These are phyloP conservation scores for Naganishia kalamii DNA, from an alignment of 768 basidiomycete species.

Conservation along the genomic window DNA sequence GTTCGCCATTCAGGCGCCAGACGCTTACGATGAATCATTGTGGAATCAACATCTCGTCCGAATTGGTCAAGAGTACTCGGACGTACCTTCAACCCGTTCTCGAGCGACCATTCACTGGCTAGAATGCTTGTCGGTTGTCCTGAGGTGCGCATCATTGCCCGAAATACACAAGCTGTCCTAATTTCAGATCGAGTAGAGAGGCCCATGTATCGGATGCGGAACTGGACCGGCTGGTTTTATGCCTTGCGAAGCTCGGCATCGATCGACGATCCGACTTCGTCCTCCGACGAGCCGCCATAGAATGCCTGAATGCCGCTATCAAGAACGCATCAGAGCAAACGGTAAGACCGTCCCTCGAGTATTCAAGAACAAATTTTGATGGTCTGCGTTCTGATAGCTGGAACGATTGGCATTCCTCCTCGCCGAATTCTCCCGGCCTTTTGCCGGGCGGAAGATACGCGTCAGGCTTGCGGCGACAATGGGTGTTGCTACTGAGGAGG, in stretches of 20 bases:
- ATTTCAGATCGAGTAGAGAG: background rate
- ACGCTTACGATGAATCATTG: background rate
- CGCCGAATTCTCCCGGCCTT: background rate
- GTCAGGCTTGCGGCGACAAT: background rate
- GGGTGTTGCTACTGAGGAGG: background rate
- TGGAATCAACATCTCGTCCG: background rate
- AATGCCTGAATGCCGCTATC: background rate
- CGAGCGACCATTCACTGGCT: background rate
- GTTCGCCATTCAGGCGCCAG: background rate
- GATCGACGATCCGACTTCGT: conserved; percentile 1
- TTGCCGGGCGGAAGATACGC: background rate
- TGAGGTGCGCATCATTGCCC: background rate
- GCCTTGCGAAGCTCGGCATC: background rate
- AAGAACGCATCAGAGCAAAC: background rate
- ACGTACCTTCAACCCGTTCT: background rate
- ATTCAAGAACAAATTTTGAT: background rate
- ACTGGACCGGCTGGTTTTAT: background rate
- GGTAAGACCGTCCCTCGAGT: background rate
- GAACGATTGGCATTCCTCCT: background rate
- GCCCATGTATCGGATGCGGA: background rate
- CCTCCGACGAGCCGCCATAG: background rate
- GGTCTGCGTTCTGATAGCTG: background rate
- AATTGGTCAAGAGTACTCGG: background rate
- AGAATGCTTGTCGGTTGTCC: background rate
- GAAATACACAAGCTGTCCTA: background rate